Evolutionary conservation across 371 early-diverging fungal species (phyloP).

Genomic region (Gilbertella persicaria): DNA sequence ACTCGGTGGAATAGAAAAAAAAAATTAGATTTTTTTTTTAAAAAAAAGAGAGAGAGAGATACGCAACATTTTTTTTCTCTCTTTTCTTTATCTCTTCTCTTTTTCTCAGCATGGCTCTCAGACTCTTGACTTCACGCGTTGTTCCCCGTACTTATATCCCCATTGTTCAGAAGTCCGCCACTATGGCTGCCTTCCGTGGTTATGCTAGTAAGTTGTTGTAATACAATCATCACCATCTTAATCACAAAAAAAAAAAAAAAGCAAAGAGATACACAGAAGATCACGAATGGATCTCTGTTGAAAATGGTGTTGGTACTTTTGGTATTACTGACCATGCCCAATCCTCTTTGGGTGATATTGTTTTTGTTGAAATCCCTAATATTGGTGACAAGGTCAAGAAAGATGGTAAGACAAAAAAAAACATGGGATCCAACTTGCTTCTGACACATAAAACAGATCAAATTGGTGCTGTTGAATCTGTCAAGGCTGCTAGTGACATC

Average conservation of each 20-base stretch:
- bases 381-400: constrained; percentile 61
- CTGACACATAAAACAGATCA: constrained; percentile 43
- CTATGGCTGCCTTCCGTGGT: constrained; percentile 38
- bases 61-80: constrained; percentile 10
- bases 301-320: constrained; percentile 79
- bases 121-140: constrained; percentile 49
- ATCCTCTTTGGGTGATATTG: constrained; percentile 92
- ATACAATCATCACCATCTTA: too few species aligned
- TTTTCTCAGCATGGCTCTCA: constrained; percentile 39
- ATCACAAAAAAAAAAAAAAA: constrained; percentile 12
- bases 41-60: constrained; percentile 24
- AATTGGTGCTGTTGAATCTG: constrained; percentile 91
- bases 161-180: constrained; percentile 38
- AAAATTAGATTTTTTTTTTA: constrained; percentile 18
- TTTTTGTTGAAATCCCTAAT: constrained; percentile 83
- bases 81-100: constrained; percentile 16
- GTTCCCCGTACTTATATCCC: constrained; percentile 43
- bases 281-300: constrained; percentile 91
- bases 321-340: constrained; percentile 95
- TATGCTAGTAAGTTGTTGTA: constrained; percentile 49
- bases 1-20: constrained; percentile 47
- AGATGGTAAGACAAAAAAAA: constrained; percentile 51
- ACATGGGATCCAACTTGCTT: neutral
- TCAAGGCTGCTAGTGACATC: constrained; percentile 95
- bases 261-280: constrained; percentile 80